Conservation (phyloP, 2,329 filamentous ascomycete species). For the Neofusicoccum kwambonambiense region DNA sequence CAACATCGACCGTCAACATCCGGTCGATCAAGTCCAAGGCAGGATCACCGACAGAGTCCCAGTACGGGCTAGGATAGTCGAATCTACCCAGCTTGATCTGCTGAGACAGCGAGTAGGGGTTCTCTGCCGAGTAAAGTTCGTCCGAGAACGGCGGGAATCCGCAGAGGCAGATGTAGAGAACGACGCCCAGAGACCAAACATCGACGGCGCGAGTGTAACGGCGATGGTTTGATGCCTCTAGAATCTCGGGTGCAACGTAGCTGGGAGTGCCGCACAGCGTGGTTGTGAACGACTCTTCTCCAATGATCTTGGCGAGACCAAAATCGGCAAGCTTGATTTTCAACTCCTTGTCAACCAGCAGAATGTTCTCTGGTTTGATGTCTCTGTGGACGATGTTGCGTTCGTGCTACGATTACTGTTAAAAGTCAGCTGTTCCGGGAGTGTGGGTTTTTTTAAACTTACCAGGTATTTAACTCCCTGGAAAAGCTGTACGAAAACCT, state of each 20-base stretch:
- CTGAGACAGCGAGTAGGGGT: constrained; percentile 81
- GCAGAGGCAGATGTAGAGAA: constrained; percentile 94
- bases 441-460: constrained; percentile 36
- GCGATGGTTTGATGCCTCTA: constrained; percentile 76
- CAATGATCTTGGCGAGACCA: constrained; percentile 95
- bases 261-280: constrained; percentile 94
- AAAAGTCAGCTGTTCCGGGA: not conserved
- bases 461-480: constrained; percentile 94
- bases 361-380: constrained; percentile 96
- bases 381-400: constrained; percentile 96
- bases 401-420: constrained; percentile 67
- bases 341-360: constrained; percentile 80
- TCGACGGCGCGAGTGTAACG: constrained; percentile 95
- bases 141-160: constrained; percentile 97
- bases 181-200: constrained; percentile 95
- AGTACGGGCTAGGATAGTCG: constrained; percentile 95
- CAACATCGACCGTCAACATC: constrained; percentile 88
- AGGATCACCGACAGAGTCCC: constrained; percentile 82
- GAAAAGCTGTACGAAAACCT: constrained; percentile 87
- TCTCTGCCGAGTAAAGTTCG: constrained; percentile 76
- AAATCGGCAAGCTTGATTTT: constrained; percentile 94
- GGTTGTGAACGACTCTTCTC: constrained; percentile 96
- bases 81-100: constrained; percentile 89
- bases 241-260: constrained; percentile 93
- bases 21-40: constrained; percentile 90